These are phyloP conservation scores for Aspergillus vadensis DNA, from an alignment of 2,329 filamentous ascomycete genomes.

Conservation along the genomic window DNA sequence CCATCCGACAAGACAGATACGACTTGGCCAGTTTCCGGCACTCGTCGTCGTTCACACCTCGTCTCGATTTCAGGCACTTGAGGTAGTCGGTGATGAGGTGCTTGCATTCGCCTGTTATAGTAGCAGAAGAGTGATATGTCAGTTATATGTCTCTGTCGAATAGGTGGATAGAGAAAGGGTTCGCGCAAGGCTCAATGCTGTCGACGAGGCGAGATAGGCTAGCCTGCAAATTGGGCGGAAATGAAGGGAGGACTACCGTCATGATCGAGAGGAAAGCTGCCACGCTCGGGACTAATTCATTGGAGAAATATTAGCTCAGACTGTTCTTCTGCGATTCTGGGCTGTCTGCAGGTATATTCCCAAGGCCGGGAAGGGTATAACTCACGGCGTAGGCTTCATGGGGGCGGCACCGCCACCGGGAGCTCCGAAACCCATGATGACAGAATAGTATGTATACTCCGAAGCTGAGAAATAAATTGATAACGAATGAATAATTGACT, in stretches of 20 bases:
- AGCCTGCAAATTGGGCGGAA: no score
- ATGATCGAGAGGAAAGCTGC: constrained; percentile 95
- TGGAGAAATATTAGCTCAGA: constrained; percentile 4
- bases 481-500: not conserved
- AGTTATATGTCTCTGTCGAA: not conserved
- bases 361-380: constrained; percentile 20
- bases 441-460: no score
- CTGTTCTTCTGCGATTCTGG: not conserved
- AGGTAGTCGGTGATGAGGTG: constrained; percentile 83
- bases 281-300: constrained; percentile 72
- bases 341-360: not conserved
- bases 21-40: constrained; percentile 84
- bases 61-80: constrained; percentile 78
- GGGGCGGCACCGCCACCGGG: constrained; percentile 67
- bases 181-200: not conserved
- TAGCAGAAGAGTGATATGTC: not conserved
- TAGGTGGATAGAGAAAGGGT: not conserved
- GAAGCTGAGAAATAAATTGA: not conserved
- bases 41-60: constrained; percentile 81
- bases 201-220: not conserved
- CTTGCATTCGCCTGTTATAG: constrained; percentile 79
- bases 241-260: constrained; percentile 59
- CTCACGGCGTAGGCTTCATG: constrained; percentile 71
- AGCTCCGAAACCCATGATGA: constrained; percentile 62
- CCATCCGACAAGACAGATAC: constrained; percentile 92